phyloP scores from a whole-genome alignment of 2,329 filamentous ascomycete species.

The Erysiphe pulchra region DNA sequence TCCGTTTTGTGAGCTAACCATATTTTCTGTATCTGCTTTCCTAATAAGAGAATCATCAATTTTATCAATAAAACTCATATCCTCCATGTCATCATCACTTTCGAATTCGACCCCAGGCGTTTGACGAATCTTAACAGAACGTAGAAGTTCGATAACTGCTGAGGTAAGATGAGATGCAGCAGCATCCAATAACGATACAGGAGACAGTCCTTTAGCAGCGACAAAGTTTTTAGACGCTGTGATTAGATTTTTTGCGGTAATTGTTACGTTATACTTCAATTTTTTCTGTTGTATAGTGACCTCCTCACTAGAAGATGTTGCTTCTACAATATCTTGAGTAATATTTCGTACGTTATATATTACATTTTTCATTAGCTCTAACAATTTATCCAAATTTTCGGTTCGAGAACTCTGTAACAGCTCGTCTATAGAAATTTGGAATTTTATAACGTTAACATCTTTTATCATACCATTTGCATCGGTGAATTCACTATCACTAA shows the following conservation, averaged over 20 bases:
- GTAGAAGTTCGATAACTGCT: constrained; percentile 64
- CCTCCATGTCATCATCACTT: constrained; percentile 41
- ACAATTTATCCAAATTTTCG: constrained; percentile 46
- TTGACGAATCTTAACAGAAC: constrained; percentile 56
- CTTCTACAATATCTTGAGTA: constrained; percentile 50
- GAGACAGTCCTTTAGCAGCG: constrained; percentile 57
- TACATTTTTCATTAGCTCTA: constrained; percentile 70
- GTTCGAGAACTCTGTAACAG: constrained; percentile 52
- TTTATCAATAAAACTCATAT: neutral
- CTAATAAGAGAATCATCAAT: constrained; percentile 15
- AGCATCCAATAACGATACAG: constrained; percentile 80
- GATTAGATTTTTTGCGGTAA: constrained; percentile 84
- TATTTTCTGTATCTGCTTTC: constrained; percentile 42
- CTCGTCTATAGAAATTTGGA: constrained; percentile 85
- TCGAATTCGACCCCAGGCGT: constrained; percentile 56
- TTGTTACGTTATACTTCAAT: constrained; percentile 62
- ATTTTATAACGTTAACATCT: constrained; percentile 81
- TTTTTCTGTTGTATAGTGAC: constrained; percentile 33
- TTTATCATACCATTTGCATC: constrained; percentile 56
- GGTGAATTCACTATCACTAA: constrained; percentile 40
- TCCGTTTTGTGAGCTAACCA: constrained; percentile 15
- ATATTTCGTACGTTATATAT: constrained; percentile 64
- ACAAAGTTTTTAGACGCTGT: constrained; percentile 86
- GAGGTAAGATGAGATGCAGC: constrained; percentile 75
- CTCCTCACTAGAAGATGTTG: constrained; percentile 23